Conservation (phyloP, 108 stramenopile species). For the Discostella pseudostelligera region DNA sequence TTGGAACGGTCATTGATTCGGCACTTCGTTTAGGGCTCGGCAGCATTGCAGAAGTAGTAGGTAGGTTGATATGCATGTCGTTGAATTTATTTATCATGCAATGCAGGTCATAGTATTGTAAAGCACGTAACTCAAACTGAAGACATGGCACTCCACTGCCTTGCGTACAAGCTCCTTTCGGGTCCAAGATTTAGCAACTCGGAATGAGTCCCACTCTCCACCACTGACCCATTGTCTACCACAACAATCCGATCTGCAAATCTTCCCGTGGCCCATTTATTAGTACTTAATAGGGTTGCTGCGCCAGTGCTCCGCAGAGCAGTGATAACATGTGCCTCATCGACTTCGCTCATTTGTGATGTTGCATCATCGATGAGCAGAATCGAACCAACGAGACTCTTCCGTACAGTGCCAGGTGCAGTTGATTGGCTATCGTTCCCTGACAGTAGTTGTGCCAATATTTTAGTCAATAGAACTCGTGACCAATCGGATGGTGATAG, state of each 20-base stretch:
- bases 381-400: constrained; percentile 75
- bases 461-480: constrained; percentile 67
- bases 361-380: constrained; percentile 82
- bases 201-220: constrained; percentile 81
- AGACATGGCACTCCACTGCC: constrained; percentile 84
- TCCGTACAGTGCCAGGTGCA: constrained; percentile 57
- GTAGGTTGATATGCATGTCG: no score
- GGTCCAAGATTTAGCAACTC: constrained; percentile 78
- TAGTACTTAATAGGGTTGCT: constrained; percentile 72
- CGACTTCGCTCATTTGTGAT: constrained; percentile 65
- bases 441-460: constrained; percentile 75
- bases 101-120: no score
- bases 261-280: constrained; percentile 80
- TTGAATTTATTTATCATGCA: not conserved
- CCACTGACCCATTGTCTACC: constrained; percentile 69
- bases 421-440: constrained; percentile 68
- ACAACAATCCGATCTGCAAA: constrained; percentile 82
- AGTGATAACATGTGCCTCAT: constrained; percentile 65
- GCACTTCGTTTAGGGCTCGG: no score
- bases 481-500: constrained; percentile 88
- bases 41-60: no score
- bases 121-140: constrained; percentile 17
- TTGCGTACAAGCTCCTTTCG: constrained; percentile 79
- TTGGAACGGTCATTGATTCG: no score
- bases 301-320: constrained; percentile 75